Conservation (phyloP, 805 yeast genomes). For the Metschnikowia cubensis region DNA sequence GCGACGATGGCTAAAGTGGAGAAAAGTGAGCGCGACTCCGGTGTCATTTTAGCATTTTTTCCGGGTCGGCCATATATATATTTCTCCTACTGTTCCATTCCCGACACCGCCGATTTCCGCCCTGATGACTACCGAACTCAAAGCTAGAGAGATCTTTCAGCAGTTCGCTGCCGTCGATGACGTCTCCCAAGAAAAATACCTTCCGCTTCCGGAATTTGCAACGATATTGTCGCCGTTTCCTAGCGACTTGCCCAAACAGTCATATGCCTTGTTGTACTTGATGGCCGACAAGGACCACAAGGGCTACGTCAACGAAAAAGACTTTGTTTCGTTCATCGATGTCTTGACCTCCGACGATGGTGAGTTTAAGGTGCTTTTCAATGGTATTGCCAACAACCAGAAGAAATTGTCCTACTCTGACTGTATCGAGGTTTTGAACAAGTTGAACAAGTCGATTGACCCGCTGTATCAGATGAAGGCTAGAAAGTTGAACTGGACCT, state of each 20-base stretch:
- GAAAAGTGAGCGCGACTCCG: conserved; percentile 6
- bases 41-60: conserved; percentile 4
- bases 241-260: conserved; percentile 34
- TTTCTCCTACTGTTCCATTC: not conserved
- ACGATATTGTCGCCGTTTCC: conserved; percentile 40
- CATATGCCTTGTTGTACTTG: conserved; percentile 58
- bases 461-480: conserved; percentile 39
- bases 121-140: conserved; percentile 17
- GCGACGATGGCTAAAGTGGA: conserved; percentile 1
- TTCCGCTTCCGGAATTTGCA: conserved; percentile 35
- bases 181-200: conserved; percentile 19
- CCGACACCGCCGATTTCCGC: conserved; percentile 1
- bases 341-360: conserved; percentile 38
- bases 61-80: conserved; percentile 4
- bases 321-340: conserved; percentile 71
- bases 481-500: conserved; percentile 41
- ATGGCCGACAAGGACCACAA: conserved; percentile 70
- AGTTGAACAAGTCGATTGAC: conserved; percentile 39
- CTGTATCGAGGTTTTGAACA: conserved; percentile 33
- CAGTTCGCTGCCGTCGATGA: conserved; percentile 34
- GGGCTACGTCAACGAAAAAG: conserved; percentile 64
- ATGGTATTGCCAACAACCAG: conserved; percentile 36
- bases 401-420: conserved; percentile 28
- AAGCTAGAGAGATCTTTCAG: conserved; percentile 31
- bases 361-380: conserved; percentile 50